Percentiles rank a stretch among this genome's conserved stretches.
Evolutionary conservation across 2,329 filamentous ascomycete genomes (phyloP).

Genomic region (Lachnellula hyalina): DNA sequence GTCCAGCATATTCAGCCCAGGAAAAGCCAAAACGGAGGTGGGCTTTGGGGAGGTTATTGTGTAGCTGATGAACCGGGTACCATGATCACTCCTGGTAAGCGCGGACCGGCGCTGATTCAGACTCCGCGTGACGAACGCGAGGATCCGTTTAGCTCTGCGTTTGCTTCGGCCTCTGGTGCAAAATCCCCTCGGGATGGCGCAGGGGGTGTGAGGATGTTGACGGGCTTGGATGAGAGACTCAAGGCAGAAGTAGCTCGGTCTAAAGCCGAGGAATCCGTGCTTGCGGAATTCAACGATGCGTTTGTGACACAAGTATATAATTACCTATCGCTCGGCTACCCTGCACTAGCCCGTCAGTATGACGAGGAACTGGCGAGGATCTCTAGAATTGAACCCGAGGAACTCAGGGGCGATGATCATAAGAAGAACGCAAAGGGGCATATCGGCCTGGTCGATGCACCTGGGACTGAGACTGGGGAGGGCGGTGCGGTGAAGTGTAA

Average conservation of each 20-base stretch:
- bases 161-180: conserved; percentile 13
- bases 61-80: conserved; percentile 34
- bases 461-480: conserved; percentile 28
- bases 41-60: conserved; percentile 76
- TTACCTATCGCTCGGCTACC: conserved; percentile 89
- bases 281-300: conserved; percentile 62
- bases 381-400: conserved; percentile 60
- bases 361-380: conserved; percentile 84
- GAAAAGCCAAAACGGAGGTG: conserved; percentile 53
- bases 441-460: conserved; percentile 53
- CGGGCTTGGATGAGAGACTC: conserved; percentile 27
- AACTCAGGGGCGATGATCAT: conserved; percentile 68
- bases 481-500: conserved; percentile 46
- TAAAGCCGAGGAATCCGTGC: conserved; percentile 29
- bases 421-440: conserved; percentile 65
- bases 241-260: not conserved
- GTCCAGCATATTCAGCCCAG: conserved; percentile 37
- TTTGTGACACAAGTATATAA: conserved; percentile 98
- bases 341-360: conserved; percentile 74
- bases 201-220: conserved; percentile 27
- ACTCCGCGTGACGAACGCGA: conserved; percentile 33
- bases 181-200: conserved; percentile 4
- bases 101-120: conserved; percentile 30
- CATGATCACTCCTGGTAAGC: conserved; percentile 31
- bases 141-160: conserved; percentile 32